Base-by-base conservation (phyloP, 2,329 filamentous ascomycete genomes). In the Beauveria scarabaeidicola region DNA sequence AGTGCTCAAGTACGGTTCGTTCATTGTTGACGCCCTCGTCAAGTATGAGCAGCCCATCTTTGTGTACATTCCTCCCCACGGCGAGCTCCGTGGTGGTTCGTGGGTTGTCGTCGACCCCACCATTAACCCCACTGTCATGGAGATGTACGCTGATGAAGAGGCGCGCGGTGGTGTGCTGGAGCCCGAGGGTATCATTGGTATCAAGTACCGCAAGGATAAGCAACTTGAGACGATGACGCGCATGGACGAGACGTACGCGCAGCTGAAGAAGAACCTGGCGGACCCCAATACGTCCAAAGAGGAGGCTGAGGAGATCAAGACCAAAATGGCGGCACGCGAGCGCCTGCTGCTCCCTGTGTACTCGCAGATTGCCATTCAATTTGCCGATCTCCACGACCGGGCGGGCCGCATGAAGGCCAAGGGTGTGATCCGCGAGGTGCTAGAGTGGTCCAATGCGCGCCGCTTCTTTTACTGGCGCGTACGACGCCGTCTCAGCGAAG, bases 391-490 rank as follows among this genome's bases (percentile, higher is more conserved):
- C 53, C 94, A 99, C 79, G 94, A 99, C 75, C 92, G 94, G 51
- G 88, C 94, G 47, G 94, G 92, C 61, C 91, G 94, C 76, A 99
- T 99, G 94, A 85, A 96, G 79, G 94, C 94, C 75, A 99, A 99
- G 86, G 89, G 91, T 63, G 87, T 89, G 60, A 96, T 99, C 69
- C 91, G 94, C 64, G 84, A 89, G 68, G 78, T 86, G 13, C 82
- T 99, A 44, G 83, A 88, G 69, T 97, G 93, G 94, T 81, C 84
- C 72, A 89, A 96, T 68, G 87, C 93, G 10, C 88, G 94, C 65
- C 88, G 93, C 71, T 97, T 94, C 90, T 97, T 99, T 82, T 99
- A 97, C 88, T 99, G 95, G 94, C 93, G 94, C 76, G 87, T 97
- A 63, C 92, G 95, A 75, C 89, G 94, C 72, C 86, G 94, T 77